Conservation (phyloP, 2,329 filamentous ascomycete species). For the Aureobasidium sp. region DNA sequence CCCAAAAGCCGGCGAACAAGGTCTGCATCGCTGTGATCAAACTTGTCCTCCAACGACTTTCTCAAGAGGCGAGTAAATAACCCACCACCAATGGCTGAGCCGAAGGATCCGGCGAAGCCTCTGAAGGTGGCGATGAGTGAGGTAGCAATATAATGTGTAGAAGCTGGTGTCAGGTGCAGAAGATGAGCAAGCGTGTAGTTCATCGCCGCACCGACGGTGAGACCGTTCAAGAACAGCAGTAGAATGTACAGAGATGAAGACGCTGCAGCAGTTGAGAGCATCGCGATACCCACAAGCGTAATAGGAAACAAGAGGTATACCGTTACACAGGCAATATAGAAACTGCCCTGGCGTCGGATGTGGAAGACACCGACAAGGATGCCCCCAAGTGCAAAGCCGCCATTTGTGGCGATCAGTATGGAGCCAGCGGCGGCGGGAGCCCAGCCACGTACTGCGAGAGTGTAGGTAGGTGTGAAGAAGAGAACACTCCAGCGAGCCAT, state of each 20-base stretch:
- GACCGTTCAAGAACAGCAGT: slow-evolving; percentile 62
- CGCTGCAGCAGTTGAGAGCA: slow-evolving; percentile 48
- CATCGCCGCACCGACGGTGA: slow-evolving; percentile 63
- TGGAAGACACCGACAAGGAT: slow-evolving; percentile 68
- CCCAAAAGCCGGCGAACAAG: slow-evolving; percentile 52
- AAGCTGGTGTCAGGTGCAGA: slow-evolving; percentile 60
- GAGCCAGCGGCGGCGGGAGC: slow-evolving; percentile 63
- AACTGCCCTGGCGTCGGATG: slow-evolving; percentile 64
- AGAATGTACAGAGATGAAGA: slow-evolving; percentile 50
- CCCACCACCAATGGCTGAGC: slow-evolving; percentile 71
- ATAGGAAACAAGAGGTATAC: slow-evolving; percentile 56
- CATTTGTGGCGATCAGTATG: slow-evolving; percentile 73
- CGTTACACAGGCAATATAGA: slow-evolving; percentile 49
- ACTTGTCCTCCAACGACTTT: slow-evolving; percentile 50
- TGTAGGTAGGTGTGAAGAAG: slow-evolving; percentile 75
- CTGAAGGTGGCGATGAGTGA: slow-evolving; percentile 73
- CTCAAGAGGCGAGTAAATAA: slow-evolving; percentile 60
- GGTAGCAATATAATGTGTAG: slow-evolving; percentile 67
- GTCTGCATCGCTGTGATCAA: slow-evolving; percentile 39
- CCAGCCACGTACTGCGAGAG: slow-evolving; percentile 67
- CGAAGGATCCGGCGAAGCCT: slow-evolving; percentile 74
- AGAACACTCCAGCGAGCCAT: slow-evolving; percentile 72
- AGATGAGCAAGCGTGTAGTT: slow-evolving; percentile 80
- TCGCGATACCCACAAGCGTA: slow-evolving; percentile 51
- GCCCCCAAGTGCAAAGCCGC: slow-evolving; percentile 69